Percentiles rank a stretch among this genome's conserved stretches.
These are phyloP conservation scores for Colletotrichum spaethianum DNA, from an alignment of 2,329 filamentous ascomycete species.

Conservation along the genomic window DNA sequence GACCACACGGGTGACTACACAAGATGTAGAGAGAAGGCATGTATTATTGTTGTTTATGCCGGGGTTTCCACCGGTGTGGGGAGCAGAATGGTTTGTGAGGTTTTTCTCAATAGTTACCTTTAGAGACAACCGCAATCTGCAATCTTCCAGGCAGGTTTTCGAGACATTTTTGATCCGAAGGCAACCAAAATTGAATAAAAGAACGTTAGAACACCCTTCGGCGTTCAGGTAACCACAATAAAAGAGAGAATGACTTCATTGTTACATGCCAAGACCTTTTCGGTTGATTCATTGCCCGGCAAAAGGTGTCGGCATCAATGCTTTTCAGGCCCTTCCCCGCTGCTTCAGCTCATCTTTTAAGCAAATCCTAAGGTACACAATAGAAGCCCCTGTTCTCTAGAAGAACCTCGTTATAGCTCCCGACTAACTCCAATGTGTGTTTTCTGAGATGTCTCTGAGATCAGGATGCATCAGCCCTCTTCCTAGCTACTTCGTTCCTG, in stretches of 20 bases:
- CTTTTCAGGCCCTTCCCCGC: neutral
- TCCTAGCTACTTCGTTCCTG: neutral
- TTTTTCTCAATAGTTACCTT: neutral
- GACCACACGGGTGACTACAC: too few relatives aligned
- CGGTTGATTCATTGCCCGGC: neutral
- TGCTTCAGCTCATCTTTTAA: neutral
- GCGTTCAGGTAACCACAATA: neutral
- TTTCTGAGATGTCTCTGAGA: neutral
- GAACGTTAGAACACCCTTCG: neutral
- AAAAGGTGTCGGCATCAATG: fast-evolving
- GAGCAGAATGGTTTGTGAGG: neutral
- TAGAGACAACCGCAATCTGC: neutral
- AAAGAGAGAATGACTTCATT: neutral
- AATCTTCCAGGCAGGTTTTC: neutral
- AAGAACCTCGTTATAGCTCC: too few relatives aligned
- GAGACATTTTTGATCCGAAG: neutral
- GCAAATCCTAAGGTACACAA: neutral
- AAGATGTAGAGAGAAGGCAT: too few relatives aligned
- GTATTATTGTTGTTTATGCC: too few relatives aligned
- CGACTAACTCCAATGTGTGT: neutral
- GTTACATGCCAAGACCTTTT: neutral
- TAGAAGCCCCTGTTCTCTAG: neutral
- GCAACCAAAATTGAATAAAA: neutral
- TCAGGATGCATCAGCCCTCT: neutral
- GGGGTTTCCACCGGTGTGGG: neutral